A percentile compares a stretch with the other conserved stretches of the same genome.
Evolutionary conservation across 2,329 filamentous ascomycete species (phyloP).

Genomic region (Fusarium duplospermum): DNA sequence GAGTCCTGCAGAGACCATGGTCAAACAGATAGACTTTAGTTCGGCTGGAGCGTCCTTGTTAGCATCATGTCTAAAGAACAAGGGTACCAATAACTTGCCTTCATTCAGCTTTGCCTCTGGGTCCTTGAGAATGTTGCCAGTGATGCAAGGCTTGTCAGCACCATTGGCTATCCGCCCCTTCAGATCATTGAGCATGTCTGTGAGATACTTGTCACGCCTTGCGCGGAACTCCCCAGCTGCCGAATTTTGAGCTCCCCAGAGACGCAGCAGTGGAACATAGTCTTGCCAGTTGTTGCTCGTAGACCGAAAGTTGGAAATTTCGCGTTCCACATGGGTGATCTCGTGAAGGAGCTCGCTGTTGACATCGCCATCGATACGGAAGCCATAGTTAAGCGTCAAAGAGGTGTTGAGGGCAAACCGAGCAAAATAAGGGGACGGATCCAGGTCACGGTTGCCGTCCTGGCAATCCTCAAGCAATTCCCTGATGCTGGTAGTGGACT

Average conservation of each 20-base stretch:
- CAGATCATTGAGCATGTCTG: constrained; percentile 73
- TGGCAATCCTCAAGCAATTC: constrained; percentile 76
- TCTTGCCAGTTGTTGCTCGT: constrained; percentile 89
- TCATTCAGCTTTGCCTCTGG: constrained; percentile 57
- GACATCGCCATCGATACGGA: constrained; percentile 77
- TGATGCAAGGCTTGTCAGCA: constrained; percentile 56
- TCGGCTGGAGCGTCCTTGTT: too few species aligned
- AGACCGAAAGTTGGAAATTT: constrained; percentile 79
- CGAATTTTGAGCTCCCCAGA: constrained; percentile 71
- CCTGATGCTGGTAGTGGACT: constrained; percentile 77
- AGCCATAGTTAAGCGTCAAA: constrained; percentile 82
- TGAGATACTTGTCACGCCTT: constrained; percentile 75
- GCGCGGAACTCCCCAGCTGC: constrained; percentile 73
- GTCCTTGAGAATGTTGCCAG: constrained; percentile 66
- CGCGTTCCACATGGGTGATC: constrained; percentile 80
- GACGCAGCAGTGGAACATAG: constrained; percentile 79
- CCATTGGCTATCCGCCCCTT: constrained; percentile 53
- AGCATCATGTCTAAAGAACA: too few species aligned
- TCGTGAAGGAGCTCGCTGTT: constrained; percentile 76
- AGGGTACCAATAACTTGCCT: too few species aligned
- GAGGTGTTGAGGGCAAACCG: constrained; percentile 82
- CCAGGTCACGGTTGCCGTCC: constrained; percentile 71
- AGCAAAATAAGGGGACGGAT: constrained; percentile 79
- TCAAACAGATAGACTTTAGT: constrained; percentile 83
- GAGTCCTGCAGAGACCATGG: constrained; percentile 84